phyloP scores from a whole-genome alignment of 441 rosid genomes.

The Aleurites moluccanus region DNA sequence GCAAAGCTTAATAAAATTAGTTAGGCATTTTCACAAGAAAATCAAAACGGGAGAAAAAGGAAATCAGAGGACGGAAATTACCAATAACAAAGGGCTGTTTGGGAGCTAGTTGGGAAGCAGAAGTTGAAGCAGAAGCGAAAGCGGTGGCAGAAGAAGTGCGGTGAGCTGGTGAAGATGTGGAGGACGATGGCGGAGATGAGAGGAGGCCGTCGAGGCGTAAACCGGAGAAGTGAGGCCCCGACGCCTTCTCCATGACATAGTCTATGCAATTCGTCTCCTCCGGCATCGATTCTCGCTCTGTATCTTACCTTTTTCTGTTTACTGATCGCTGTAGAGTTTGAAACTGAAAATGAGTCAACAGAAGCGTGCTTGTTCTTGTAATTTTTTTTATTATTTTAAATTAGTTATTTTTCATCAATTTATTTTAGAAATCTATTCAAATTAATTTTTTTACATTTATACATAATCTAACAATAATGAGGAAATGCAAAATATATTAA shows the following conservation, averaged over 20 bases:
- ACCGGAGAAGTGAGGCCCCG: slow-evolving; percentile 98
- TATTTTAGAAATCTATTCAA: too few relatives aligned
- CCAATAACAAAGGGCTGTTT: slow-evolving; percentile 90
- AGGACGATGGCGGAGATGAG: slow-evolving; percentile 51
- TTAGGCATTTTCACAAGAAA: background rate
- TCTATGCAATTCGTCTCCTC: slow-evolving; percentile 64
- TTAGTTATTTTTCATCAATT: too few relatives aligned
- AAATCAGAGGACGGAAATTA: too few relatives aligned
- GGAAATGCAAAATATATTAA: too few relatives aligned
- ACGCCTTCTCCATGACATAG: slow-evolving; percentile 93
- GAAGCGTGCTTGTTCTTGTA: background rate
- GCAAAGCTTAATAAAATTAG: background rate
- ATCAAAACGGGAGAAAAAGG: background rate
- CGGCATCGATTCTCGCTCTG: slow-evolving; percentile 38
- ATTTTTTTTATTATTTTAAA: too few relatives aligned
- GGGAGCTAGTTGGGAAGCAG: slow-evolving; percentile 43
- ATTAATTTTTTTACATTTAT: too few relatives aligned
- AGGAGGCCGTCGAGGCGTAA: slow-evolving; percentile 75
- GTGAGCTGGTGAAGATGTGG: slow-evolving; percentile 44
- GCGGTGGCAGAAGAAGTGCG: slow-evolving; percentile 36
- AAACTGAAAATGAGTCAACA: background rate
- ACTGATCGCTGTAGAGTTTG: background rate
- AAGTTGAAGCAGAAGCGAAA: slow-evolving; percentile 16
- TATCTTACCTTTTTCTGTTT: background rate
- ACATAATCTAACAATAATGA: too few relatives aligned